Base-by-base conservation (phyloP, 2,329 filamentous ascomycete species). In the Neofusicoccum umdonicola region DNA sequence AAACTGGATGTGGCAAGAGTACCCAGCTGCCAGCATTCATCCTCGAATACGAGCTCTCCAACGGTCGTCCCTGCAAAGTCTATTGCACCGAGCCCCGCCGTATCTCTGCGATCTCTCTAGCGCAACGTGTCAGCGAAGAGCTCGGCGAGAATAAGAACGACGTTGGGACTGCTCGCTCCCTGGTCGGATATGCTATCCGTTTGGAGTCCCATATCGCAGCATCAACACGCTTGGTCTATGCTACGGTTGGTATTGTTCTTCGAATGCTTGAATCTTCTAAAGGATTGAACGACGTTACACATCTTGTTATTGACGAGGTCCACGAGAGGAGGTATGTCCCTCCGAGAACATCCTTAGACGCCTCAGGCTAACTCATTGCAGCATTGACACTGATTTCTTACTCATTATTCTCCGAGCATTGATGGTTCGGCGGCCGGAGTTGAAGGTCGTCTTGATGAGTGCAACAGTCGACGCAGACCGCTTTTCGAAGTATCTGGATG, bases 401-500 rank as follows among this genome's bases (percentile, higher is more conserved):
- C 84, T 99, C 15, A 95, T 99, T 69, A 91, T 98, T 1, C 84
- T 99, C 58, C 92, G 92, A 73, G 90, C 93, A 67, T 82, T 99
- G 3, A 85, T 97, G 79, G 76, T 85, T 35, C 86, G 86, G 69
- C 86, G 94, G 62, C 89, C 89, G 66, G 91, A 96, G 68, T 82
- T 99, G 60, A 98, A 96, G 77, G 90, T 99, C 19, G 85, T 99
- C 42, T 84, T 99, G 54, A 99, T 99, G 95, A 98, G 94, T 69
- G 95, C 95, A 11, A 99, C 95, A 0, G 92, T 99, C 7, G 92
- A 99, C 76, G 92, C 95, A 0, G 89, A 94, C 66, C 88, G 89
- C 15, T 97, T 99, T 74, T 97, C 95, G 0, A 86, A 87, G 11
- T 99, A 98, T 73, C 85, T 99, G 1, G 88, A 89, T 63, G 88